These are phyloP conservation scores for Hanseniaspora thailandica DNA, from an alignment of 805 yeast species.

Conservation along the genomic window DNA sequence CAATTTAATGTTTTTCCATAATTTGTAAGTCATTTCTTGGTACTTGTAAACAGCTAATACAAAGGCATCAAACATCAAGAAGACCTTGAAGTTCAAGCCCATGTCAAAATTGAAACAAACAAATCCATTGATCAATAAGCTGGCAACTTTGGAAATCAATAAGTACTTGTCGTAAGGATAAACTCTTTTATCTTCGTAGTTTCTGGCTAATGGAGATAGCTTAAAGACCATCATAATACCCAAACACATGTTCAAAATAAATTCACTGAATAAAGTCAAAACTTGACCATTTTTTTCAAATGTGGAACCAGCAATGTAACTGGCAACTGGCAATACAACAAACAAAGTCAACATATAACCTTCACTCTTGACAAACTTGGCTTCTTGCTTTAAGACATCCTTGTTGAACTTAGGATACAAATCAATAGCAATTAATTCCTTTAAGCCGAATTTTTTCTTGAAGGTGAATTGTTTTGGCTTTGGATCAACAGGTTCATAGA, in stretches of 20 bases:
- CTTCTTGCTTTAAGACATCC: slow-evolving; percentile 6
- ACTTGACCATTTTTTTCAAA: slow-evolving; percentile 11
- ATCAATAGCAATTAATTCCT: slow-evolving; percentile 14
- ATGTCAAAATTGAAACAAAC: slow-evolving; percentile 34
- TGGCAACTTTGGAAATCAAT: not conserved
- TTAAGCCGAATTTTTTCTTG: slow-evolving; percentile 12
- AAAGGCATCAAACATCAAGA: slow-evolving; percentile 34
- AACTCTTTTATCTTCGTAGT: slow-evolving; percentile 11
- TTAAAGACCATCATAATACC: slow-evolving; percentile 2
- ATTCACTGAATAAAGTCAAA: slow-evolving; percentile 10
- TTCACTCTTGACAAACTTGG: not conserved
- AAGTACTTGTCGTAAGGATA: slow-evolving; percentile 8
- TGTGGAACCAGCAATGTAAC: slow-evolving; percentile 8
- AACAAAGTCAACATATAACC: slow-evolving; percentile 6
- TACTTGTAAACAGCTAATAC: slow-evolving; percentile 34
- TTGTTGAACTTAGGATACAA: slow-evolving; percentile 13
- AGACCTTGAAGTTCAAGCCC: slow-evolving; percentile 34
- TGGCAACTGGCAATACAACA: slow-evolving; percentile 5
- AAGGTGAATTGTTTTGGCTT: slow-evolving; percentile 7
- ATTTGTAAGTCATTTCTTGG: slow-evolving; percentile 31
- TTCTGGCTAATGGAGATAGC: slow-evolving; percentile 7
- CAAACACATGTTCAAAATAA: slow-evolving; percentile 2
- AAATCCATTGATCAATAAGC: slow-evolving; percentile 18
- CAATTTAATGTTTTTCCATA: slow-evolving; percentile 33
- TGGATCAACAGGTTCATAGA: slow-evolving; percentile 14